Conservation (phyloP, 163 green algal species). For the Scenedesmus sp. region DNA sequence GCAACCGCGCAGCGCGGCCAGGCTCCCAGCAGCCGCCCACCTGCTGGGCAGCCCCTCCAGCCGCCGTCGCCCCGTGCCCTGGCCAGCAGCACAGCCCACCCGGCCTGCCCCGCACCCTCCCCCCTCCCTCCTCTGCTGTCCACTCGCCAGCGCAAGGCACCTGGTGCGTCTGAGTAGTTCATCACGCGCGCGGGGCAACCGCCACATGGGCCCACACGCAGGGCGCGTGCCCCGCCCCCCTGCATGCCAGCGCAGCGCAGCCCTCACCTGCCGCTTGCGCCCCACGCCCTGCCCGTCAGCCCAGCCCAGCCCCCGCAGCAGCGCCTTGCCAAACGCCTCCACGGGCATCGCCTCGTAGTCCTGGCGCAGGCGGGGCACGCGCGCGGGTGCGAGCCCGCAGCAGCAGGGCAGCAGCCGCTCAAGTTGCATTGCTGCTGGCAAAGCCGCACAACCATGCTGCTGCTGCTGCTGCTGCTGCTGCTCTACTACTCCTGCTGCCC, state of each 20-base stretch:
- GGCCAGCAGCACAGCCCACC: slow-evolving; percentile 37
- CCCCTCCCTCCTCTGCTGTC: too few species aligned
- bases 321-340: slow-evolving; percentile 95
- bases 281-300: slow-evolving; percentile 89
- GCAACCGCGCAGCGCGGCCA: too few species aligned
- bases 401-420: neutral
- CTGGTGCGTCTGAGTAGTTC: too few species aligned
- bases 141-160: too few species aligned
- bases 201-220: too few species aligned
- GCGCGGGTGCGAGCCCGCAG: neutral
- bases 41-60: slow-evolving; percentile 9
- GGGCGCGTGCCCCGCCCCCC: too few species aligned
- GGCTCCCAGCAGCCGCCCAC: too few species aligned
- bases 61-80: neutral
- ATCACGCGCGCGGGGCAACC: too few species aligned
- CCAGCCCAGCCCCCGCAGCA: slow-evolving; percentile 97
- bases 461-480: neutral
- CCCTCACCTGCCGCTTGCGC: slow-evolving; percentile 69
- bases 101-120: too few species aligned
- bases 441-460: neutral
- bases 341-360: slow-evolving; percentile 96
- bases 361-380: slow-evolving; percentile 46
- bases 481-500: neutral
- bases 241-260: too few species aligned
- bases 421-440: neutral